Percentiles rank a stretch among this genome's conserved stretches.
Evolutionary conservation across 495 filamentous ascomycete genomes (phyloP).

Genomic region (Aspergillus hancockii): DNA sequence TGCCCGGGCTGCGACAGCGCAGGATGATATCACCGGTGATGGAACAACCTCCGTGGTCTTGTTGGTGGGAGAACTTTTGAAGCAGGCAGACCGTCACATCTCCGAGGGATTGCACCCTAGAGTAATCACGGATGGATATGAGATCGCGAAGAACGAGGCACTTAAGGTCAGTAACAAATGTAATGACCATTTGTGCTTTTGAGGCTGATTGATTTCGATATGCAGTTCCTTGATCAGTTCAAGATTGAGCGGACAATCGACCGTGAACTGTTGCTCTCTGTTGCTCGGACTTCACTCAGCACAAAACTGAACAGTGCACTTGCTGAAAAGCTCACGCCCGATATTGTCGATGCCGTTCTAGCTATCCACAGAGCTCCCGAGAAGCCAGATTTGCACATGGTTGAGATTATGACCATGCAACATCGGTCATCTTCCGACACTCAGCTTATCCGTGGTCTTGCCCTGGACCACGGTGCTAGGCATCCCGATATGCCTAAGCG

Average conservation of each 20-base stretch:
- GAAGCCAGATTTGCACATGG: slow-evolving; percentile 97
- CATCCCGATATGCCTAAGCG: slow-evolving; percentile 98
- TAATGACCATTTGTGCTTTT: background rate
- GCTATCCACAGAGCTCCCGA: slow-evolving; percentile 85
- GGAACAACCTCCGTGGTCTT: slow-evolving; percentile 96
- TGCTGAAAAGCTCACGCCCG: slow-evolving; percentile 86
- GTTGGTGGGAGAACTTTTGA: slow-evolving; percentile 92
- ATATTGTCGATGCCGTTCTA: slow-evolving; percentile 93
- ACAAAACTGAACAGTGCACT: slow-evolving; percentile 89
- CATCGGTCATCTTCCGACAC: slow-evolving; percentile 95
- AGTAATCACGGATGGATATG: slow-evolving; percentile 96
- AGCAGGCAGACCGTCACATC: slow-evolving; percentile 95
- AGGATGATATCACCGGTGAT: slow-evolving; percentile 98
- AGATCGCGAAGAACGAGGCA: slow-evolving; percentile 91
- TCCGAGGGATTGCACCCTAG: slow-evolving; percentile 91
- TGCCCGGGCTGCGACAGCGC: slow-evolving; percentile 92
- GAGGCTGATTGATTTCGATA: slow-evolving; percentile 13
- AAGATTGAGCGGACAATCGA: slow-evolving; percentile 86
- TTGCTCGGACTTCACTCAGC: slow-evolving; percentile 90
- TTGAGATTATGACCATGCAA: slow-evolving; percentile 99
- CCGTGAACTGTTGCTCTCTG: slow-evolving; percentile 88
- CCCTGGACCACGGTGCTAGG: slow-evolving; percentile 91
- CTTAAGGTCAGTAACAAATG: slow-evolving; percentile 61
- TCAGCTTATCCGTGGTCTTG: slow-evolving; percentile 89
- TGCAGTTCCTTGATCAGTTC: slow-evolving; percentile 89